These are phyloP conservation scores for Vickermania ingenoplastis DNA, from an alignment of 208 protist genomes.

Conservation along the genomic window DNA sequence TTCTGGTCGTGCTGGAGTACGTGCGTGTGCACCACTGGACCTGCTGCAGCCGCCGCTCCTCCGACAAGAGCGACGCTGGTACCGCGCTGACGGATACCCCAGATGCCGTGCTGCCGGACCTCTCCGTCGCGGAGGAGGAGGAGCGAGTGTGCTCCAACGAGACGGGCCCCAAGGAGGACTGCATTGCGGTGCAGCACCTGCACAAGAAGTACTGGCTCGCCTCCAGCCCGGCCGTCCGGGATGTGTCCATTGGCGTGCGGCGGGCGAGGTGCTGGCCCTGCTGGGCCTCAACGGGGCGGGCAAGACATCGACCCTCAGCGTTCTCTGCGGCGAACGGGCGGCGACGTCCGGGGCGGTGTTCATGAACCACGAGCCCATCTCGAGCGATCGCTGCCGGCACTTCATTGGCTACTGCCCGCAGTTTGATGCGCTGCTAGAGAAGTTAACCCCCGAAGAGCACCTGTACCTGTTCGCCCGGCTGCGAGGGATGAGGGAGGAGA, in stretches of 20 bases:
- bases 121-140: conserved; percentile 34
- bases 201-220: conserved; percentile 36
- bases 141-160: conserved; percentile 22
- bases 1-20: conserved; percentile 52
- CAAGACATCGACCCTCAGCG: conserved; percentile 84
- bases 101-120: conserved; percentile 10
- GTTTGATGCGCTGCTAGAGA: conserved; percentile 88
- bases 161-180: conserved; percentile 30
- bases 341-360: conserved; percentile 58
- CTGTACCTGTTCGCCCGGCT: conserved; percentile 84
- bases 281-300: conserved; percentile 89
- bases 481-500: conserved; percentile 32
- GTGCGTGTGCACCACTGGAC: conserved; percentile 23
- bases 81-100: conserved; percentile 10
- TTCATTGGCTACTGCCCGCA: conserved; percentile 94
- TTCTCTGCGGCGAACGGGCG: conserved; percentile 69
- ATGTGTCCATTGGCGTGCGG: conserved; percentile 65
- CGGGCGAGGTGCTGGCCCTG: conserved; percentile 75
- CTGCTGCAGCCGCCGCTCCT: background rate
- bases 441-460: conserved; percentile 89
- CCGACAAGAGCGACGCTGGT: conserved; percentile 12
- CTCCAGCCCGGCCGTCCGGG: conserved; percentile 28
- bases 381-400: conserved; percentile 17
- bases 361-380: conserved; percentile 47
- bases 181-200: conserved; percentile 60